Percentiles rank a stretch among this genome's conserved stretches.
phyloP scores from a whole-genome alignment of 1,284 basidiomycete species.

The Irpex lacteus region DNA sequence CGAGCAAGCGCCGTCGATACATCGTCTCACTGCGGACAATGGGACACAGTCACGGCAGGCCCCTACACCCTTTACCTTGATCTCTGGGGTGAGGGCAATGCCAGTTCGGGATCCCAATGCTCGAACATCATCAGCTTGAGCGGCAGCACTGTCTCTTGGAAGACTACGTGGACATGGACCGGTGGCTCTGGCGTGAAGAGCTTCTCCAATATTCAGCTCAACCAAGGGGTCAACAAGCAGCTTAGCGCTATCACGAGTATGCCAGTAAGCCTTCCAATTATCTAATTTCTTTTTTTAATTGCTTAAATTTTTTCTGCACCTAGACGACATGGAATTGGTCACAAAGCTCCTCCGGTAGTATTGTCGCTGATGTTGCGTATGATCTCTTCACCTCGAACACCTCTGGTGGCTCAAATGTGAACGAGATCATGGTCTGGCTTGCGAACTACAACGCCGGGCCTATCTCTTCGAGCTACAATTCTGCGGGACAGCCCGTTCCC shows the following conservation, averaged over 20 bases:
- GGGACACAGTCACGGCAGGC: slow-evolving; percentile 43
- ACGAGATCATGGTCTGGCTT: slow-evolving; percentile 72
- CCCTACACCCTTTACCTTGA: slow-evolving; percentile 48
- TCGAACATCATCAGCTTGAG: slow-evolving; percentile 45
- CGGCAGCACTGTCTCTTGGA: slow-evolving; percentile 49
- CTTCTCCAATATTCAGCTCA: slow-evolving; percentile 55
- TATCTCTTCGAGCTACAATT: slow-evolving; percentile 47
- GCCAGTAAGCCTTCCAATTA: slow-evolving; percentile 37
- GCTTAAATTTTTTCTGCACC: slow-evolving; percentile 1
- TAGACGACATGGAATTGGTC: slow-evolving; percentile 46
- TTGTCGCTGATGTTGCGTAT: slow-evolving; percentile 56
- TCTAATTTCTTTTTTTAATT: slow-evolving; percentile 5
- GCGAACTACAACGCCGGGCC: slow-evolving; percentile 56
- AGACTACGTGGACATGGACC: slow-evolving; percentile 51
- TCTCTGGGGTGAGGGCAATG: slow-evolving; percentile 48
- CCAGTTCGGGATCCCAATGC: slow-evolving; percentile 54
- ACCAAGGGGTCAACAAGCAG: slow-evolving; percentile 49
- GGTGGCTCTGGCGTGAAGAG: slow-evolving; percentile 57
- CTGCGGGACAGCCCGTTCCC: slow-evolving; percentile 46
- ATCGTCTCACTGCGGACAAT: slow-evolving; percentile 44
- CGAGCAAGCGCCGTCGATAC: slow-evolving; percentile 26
- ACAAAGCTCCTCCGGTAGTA: slow-evolving; percentile 26
- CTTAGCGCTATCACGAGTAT: slow-evolving; percentile 54
- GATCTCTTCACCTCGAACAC: slow-evolving; percentile 60
- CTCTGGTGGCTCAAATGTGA: slow-evolving; percentile 46